These are phyloP conservation scores for Zostera marina DNA, from an alignment of 116 monocot genomes.

Conservation along the genomic window DNA sequence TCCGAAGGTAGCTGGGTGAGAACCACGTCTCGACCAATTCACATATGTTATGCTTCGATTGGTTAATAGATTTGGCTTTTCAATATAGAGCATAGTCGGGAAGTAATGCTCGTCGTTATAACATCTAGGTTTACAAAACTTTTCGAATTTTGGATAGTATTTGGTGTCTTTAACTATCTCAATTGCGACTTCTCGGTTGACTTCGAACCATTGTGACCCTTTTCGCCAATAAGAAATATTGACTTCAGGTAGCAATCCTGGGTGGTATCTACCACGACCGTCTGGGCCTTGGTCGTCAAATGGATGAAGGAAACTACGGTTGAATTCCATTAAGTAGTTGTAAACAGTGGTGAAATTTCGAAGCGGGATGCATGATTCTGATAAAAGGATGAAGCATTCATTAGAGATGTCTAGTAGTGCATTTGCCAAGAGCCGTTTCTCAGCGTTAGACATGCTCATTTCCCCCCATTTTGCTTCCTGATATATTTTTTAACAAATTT, in stretches of 20 bases:
- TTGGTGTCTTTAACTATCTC: constrained; percentile 34
- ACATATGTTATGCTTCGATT: constrained; percentile 46
- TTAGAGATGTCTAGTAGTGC: constrained; percentile 63
- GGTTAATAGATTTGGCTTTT: constrained; percentile 26
- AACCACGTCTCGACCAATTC: constrained; percentile 67
- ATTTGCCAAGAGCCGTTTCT: constrained; percentile 61
- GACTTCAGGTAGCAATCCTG: constrained; percentile 36
- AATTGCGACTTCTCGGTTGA: constrained; percentile 27
- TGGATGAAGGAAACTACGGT: constrained; percentile 32
- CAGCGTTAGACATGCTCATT: constrained; percentile 65
- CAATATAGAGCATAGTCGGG: constrained; percentile 51
- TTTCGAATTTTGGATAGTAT: constrained; percentile 44
- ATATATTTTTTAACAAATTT: background rate
- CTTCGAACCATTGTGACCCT: constrained; percentile 77
- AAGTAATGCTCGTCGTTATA: constrained; percentile 85
- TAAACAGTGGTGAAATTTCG: constrained; percentile 44
- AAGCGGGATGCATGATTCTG: constrained; percentile 67
- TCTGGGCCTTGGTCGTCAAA: constrained; percentile 43
- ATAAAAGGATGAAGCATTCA: constrained; percentile 58
- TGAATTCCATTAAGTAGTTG: constrained; percentile 27
- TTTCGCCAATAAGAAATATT: constrained; percentile 48
- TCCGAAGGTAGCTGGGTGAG: constrained; percentile 67
- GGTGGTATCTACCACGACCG: constrained; percentile 48
- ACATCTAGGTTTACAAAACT: constrained; percentile 38
- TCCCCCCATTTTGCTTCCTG: constrained; percentile 55